Evolutionary conservation across 2,329 filamentous ascomycete genomes (phyloP).

Genomic region (Chrysosporium keratinophilum): DNA sequence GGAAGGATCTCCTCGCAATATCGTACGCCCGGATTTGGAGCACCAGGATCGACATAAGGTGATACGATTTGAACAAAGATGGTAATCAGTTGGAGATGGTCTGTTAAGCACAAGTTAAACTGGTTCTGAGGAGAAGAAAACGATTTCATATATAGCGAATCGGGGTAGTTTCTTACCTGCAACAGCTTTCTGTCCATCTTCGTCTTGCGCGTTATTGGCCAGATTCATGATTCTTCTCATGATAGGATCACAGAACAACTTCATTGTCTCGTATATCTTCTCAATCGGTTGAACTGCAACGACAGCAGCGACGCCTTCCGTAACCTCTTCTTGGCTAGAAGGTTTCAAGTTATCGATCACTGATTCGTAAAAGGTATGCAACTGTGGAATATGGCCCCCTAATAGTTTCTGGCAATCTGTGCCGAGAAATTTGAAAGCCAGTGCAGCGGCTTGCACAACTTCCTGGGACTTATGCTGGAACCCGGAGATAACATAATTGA

Average conservation of each 20-base stretch:
- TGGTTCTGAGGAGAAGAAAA: background rate
- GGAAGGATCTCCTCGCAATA: conserved; percentile 95
- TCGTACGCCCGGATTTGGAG: conserved; percentile 82
- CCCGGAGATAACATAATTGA: conserved; percentile 89
- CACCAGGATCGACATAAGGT: conserved; percentile 59
- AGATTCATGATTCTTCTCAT: conserved; percentile 75
- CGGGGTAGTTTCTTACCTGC: conserved; percentile 49
- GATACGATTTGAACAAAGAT: conserved; percentile 72
- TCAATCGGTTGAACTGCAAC: conserved; percentile 73
- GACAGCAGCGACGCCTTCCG: conserved; percentile 86
- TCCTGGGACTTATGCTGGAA: conserved; percentile 84
- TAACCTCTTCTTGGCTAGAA: conserved; percentile 87
- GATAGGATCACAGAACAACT: conserved; percentile 86
- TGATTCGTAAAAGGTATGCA: conserved; percentile 86
- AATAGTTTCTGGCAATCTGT: conserved; percentile 85
- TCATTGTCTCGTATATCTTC: conserved; percentile 74
- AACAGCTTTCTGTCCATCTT: conserved; percentile 72
- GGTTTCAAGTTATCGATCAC: conserved; percentile 77
- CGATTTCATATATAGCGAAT: background rate
- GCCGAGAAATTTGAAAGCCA: conserved; percentile 95
- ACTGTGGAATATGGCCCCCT: conserved; percentile 68
- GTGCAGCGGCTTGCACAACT: conserved; percentile 79
- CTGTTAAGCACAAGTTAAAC: conserved; percentile 33
- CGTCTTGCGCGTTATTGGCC: conserved; percentile 72
- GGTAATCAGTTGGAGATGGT: conserved; percentile 85